Base-by-base conservation (phyloP, 2,329 filamentous ascomycete species). In the Pyrenophora teres region DNA sequence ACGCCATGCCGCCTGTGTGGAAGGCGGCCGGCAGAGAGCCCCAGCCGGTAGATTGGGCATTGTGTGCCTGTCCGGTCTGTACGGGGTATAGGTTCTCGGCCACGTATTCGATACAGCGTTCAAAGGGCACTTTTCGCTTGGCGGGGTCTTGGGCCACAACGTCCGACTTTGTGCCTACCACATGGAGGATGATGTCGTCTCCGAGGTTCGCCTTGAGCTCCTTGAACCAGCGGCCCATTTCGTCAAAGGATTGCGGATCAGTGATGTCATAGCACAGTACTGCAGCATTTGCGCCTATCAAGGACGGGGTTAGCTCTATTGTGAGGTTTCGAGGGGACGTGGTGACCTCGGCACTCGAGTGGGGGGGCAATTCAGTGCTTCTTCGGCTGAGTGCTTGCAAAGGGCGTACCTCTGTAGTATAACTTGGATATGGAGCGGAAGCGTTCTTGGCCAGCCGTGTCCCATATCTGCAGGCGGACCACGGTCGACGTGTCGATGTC, bases 221-320 rank as follows among this genome's bases (percentile, higher is more conserved):
- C 54, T 83, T 84, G 56, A 97, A 82, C 92, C 92, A 97, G 49
- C 88, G 83, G 67, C 90, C 91, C 91, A 97, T 96, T 75, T 97
- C 91, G 64, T 85, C 83, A 73, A 96, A 97, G 54, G 89, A 94
- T 63, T 85, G 78, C 55, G 88, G 87, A 73, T 92, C 88, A 54
- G 92, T 96, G 72, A 97, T 95, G 78, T 90, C 90, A 79, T 97
- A 97, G 81, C 92, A 96, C 40, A 97, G 83, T 54, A 97, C 90
- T 67, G 90, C 94, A 52, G 92, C 92, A 70, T 96, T 93, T 56
- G 93, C 93, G 70, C 92, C 92, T 76, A 46, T 42, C 15, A 10
- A 27, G 13, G 32, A 39, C 19, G 33, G 19, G 9, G 23, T 52
- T 37, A 52, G 49, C 32, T 23, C 21, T 10, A 13, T 12, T 12